These are phyloP conservation scores for Oxyria digyna DNA, from an alignment of 148 eudicot genomes.

Conservation along the genomic window DNA sequence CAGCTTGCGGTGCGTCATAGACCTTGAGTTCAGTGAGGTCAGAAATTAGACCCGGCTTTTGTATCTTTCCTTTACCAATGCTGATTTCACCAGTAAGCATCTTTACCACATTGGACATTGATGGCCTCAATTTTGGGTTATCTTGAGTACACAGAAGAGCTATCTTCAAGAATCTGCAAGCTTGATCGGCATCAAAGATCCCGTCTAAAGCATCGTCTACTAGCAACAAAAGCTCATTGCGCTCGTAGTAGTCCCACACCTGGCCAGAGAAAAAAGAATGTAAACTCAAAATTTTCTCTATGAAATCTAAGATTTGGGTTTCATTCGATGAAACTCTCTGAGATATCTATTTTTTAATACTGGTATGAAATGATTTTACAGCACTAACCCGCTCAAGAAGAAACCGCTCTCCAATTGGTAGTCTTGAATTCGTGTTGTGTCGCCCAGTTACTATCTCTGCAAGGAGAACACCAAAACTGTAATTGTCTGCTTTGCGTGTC, in stretches of 20 bases:
- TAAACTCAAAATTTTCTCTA: neutral
- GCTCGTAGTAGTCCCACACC: conserved; percentile 31
- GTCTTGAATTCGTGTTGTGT: conserved; percentile 28
- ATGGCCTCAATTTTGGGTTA: conserved; percentile 30
- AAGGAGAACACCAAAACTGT: conserved; percentile 46
- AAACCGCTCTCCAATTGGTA: conserved; percentile 33
- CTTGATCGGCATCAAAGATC: conserved; percentile 29
- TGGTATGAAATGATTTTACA: no score
- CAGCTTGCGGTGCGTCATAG: conserved; percentile 7
- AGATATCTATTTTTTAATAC: no score
- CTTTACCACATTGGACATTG: conserved; percentile 37
- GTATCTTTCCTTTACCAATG: conserved; percentile 17
- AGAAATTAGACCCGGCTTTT: conserved; percentile 31
- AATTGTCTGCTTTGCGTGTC: conserved; percentile 40
- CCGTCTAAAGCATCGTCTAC: conserved; percentile 23
- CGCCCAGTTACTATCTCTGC: conserved; percentile 40
- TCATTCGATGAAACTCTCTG: no score
- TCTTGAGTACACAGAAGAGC: conserved; percentile 49
- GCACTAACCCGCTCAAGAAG: conserved; percentile 35
- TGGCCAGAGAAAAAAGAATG: conserved; percentile 8
- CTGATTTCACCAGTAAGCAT: conserved; percentile 25
- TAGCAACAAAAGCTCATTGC: conserved; percentile 18
- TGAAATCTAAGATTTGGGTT: no score
- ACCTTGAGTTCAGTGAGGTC: conserved; percentile 28
- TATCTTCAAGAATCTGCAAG: conserved; percentile 32